These are phyloP conservation scores for Oryza meridionalis DNA, from an alignment of 176 grass and related monocot species.

Conservation along the genomic window DNA sequence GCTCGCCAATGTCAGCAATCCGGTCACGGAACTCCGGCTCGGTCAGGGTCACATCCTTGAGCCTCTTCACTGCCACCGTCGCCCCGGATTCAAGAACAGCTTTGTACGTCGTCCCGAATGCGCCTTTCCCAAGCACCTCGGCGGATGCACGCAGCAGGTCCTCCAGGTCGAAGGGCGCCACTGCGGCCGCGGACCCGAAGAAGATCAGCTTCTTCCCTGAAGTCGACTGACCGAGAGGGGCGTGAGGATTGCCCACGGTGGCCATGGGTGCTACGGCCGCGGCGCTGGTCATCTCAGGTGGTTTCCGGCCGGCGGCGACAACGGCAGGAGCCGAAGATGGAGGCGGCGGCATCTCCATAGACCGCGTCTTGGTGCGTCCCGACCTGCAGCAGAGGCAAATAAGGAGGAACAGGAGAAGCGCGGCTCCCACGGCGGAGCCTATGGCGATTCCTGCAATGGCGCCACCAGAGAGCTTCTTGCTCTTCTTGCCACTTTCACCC, in stretches of 20 bases:
- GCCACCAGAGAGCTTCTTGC: slow-evolving; percentile 62
- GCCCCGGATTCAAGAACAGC: slow-evolving; percentile 63
- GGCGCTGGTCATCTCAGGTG: slow-evolving; percentile 17
- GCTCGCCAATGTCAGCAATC: slow-evolving; percentile 56
- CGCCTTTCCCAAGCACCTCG: slow-evolving; percentile 80
- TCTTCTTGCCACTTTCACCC: slow-evolving; percentile 4
- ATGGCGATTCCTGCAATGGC: slow-evolving; percentile 70
- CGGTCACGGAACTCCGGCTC: slow-evolving; percentile 70
- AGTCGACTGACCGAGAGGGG: slow-evolving; percentile 17
- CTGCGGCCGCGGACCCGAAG: slow-evolving; percentile 48
- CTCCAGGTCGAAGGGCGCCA: slow-evolving; percentile 59
- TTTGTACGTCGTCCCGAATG: slow-evolving; percentile 79
- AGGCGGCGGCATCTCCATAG: slow-evolving; percentile 39
- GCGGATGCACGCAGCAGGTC: slow-evolving; percentile 71
- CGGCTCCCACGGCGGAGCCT: slow-evolving; percentile 43
- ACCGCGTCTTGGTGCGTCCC: slow-evolving; percentile 42
- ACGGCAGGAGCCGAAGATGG: neutral
- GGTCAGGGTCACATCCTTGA: slow-evolving; percentile 59
- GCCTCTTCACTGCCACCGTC: slow-evolving; percentile 75
- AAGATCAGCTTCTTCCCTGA: slow-evolving; percentile 76
- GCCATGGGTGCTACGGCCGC: slow-evolving; percentile 32
- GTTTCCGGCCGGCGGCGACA: slow-evolving; percentile 35
- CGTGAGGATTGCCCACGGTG: slow-evolving; percentile 38
- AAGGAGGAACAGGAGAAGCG: slow-evolving; percentile 55
- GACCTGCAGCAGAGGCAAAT: slow-evolving; percentile 57